Conservation (phyloP, 1,139 yeast species). For the Eremothecium gossypii region DNA sequence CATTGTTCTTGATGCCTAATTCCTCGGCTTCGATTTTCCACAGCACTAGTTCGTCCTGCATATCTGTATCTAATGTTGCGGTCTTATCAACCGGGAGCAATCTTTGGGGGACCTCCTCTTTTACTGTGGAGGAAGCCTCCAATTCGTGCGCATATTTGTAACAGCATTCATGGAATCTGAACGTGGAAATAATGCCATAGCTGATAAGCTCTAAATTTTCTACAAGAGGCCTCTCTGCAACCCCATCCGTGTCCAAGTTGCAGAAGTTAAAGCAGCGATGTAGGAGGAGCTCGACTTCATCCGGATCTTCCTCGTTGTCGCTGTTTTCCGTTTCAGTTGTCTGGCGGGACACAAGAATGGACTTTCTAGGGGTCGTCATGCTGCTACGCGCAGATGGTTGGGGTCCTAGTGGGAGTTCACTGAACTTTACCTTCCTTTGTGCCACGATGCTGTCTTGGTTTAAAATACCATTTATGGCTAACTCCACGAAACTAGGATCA, state of each 20-base stretch:
- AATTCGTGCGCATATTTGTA: slow-evolving; percentile 3
- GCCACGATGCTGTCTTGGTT: slow-evolving; percentile 1
- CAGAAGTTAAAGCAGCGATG: slow-evolving; percentile 3
- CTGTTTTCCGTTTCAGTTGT: background rate
- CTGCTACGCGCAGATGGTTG: background rate
- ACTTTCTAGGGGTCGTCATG: background rate
- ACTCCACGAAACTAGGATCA: slow-evolving; percentile 4
- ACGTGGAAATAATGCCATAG: slow-evolving; percentile 2
- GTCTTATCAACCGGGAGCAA: background rate
- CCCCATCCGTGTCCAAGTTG: slow-evolving; percentile 1
- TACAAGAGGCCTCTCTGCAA: slow-evolving; percentile 1
- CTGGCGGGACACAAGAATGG: background rate
- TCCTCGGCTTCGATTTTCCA: slow-evolving; percentile 4
- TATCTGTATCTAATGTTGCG: background rate
- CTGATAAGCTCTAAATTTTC: slow-evolving; percentile 3
- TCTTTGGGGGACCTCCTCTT: background rate
- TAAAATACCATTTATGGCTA: slow-evolving; percentile 1
- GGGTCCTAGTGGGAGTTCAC: slow-evolving; percentile 1
- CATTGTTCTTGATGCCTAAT: slow-evolving; percentile 1
- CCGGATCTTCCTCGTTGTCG: background rate
- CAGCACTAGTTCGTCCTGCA: slow-evolving; percentile 1
- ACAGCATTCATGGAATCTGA: slow-evolving; percentile 4
- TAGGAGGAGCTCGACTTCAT: slow-evolving; percentile 1
- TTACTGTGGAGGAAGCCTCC: background rate
- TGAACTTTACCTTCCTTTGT: slow-evolving; percentile 1